Conservation (phyloP, 805 yeast genomes). For the Candida piceae region DNA sequence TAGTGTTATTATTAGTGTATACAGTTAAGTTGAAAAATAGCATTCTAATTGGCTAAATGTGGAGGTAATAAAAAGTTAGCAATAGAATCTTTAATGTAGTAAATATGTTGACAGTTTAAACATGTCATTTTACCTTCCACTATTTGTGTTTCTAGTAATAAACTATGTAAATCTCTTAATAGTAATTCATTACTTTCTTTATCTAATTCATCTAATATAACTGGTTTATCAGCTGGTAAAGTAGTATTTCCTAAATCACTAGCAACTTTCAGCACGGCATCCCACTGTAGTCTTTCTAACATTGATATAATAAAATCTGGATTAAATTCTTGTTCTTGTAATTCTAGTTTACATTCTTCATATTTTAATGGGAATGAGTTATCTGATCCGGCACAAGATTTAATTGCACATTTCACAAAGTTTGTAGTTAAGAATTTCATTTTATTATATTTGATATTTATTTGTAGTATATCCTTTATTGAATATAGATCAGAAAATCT, state of each 20-base stretch:
- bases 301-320: constrained; percentile 75
- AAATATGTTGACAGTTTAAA: constrained; percentile 77
- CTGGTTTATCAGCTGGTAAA: constrained; percentile 60
- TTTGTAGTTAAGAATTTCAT: constrained; percentile 97
- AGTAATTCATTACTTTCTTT: constrained; percentile 43
- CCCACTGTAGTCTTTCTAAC: constrained; percentile 83
- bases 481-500: too few species aligned
- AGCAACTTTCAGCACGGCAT: constrained; percentile 74
- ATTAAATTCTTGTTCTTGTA: constrained; percentile 76
- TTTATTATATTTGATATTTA: too few species aligned
- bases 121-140: constrained; percentile 88
- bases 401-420: constrained; percentile 90
- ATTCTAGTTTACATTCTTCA: constrained; percentile 61
- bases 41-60: constrained; percentile 54
- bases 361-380: constrained; percentile 79
- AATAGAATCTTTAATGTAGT: constrained; percentile 86
- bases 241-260: constrained; percentile 62
- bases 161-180: constrained; percentile 67
- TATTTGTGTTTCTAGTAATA: constrained; percentile 82
- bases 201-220: constrained; percentile 22
- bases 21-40: too few species aligned
- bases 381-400: constrained; percentile 66
- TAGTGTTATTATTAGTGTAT: too few species aligned
- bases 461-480: too few species aligned
- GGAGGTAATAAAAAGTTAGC: constrained; percentile 95